Base-by-base conservation (phyloP, 164 flowering plant species). In the Stephania cephalantha region DNA sequence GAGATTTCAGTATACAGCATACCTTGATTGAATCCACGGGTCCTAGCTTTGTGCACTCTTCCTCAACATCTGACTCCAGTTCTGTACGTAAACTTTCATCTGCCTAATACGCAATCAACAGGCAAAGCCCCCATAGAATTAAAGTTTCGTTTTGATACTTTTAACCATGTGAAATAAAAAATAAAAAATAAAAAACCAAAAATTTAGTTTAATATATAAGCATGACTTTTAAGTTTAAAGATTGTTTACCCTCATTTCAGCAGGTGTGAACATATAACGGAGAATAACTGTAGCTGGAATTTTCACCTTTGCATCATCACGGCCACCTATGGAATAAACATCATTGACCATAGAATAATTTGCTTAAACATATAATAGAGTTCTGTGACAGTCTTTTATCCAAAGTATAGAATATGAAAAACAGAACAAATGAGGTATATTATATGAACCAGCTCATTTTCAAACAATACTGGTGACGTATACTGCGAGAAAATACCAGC, bases 211-310 rank as follows among this genome's bases (percentile, higher is more conserved):
- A 6, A 68, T 22, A 11, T 50, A 71, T 29, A 44, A 64, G 13
- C 52, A 15, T 12, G 46, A 31, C 63, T 72, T 72, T 50, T 46
- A 9, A 71, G 31, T 11, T 2, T 25, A 5, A 22, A 11, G 53
- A 78, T 4, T 35, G 25, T 18, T 79, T 86, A 93, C 98, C 90
- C 95, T 90, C 87, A 95, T 85, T 84, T 93, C 98, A 65, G 95
- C 89, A 78, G 93, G 89, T 22, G 90, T 81, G 82, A 96, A 96
- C 99, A 94, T 91, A 75, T 85, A 72, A 12, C 93, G 86, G 9
- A 96, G 94, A 79, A 92, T 68, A 78, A 96, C 87, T 75, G 99
- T 90, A 44, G 95, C 87, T 66, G 99, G 93, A 78, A 94, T 86
- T 50, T 82, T 82, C 79, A 91, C 44, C 82, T 94, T 96, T 50